phyloP scores from a whole-genome alignment of 148 eudicot species.

The Beta vulgaris region DNA sequence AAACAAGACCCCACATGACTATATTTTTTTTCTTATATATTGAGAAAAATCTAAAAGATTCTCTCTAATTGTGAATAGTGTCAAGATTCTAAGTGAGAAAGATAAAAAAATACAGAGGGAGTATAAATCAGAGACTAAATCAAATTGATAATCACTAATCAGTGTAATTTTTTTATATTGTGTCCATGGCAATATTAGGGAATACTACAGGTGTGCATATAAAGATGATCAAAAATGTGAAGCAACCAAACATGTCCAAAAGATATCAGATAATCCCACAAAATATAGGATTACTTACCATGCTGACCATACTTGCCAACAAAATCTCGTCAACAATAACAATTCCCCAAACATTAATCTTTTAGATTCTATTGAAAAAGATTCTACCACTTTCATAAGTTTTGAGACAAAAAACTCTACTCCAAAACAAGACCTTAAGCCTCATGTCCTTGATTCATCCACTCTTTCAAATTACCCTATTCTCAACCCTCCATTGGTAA shows the following conservation, averaged over 20 bases:
- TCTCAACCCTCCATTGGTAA: not conserved
- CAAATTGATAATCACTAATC: no score
- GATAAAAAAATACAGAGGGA: no score
- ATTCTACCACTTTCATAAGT: not conserved
- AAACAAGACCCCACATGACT: no score
- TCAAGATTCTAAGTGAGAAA: no score
- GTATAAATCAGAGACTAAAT: no score
- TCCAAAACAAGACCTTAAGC: not conserved
- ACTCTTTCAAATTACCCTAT: no score
- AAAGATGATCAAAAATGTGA: not conserved
- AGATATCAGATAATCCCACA: not conserved
- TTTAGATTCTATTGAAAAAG: not conserved
- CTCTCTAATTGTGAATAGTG: no score
- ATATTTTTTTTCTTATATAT: no score
- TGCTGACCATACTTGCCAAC: not conserved
- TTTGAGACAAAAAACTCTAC: not conserved
- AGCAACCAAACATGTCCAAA: not conserved
- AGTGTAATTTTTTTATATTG: no score
- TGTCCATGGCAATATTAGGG: not conserved
- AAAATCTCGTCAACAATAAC: not conserved
- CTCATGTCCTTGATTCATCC: not conserved
- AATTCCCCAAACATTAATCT: not conserved
- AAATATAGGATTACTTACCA: not conserved
- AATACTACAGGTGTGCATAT: not conserved
- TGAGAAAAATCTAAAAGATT: no score